Percentiles rank a stretch among this genome's conserved stretches.
phyloP scores from a whole-genome alignment of 805 yeast species.

The Saccharomycopsis synnaedendra region DNA sequence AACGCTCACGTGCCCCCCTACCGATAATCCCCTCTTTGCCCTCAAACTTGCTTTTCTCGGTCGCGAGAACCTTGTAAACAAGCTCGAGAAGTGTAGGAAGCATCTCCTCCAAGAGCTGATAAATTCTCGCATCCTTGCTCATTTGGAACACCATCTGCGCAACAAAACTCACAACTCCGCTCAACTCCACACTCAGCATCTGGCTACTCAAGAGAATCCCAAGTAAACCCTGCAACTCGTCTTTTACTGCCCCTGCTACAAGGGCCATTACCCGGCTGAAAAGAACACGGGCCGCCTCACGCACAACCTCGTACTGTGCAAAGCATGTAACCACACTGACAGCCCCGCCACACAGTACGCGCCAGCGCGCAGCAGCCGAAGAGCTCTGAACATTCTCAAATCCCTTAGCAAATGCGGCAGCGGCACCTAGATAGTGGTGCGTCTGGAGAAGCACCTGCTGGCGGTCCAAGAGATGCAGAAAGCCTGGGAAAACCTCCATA shows the following conservation, averaged over 20 bases:
- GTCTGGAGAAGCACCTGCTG: slow-evolving; percentile 52
- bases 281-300: slow-evolving; percentile 82
- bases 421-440: slow-evolving; percentile 79
- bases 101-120: slow-evolving; percentile 61
- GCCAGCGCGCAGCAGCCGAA: slow-evolving; percentile 36
- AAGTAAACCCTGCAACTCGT: slow-evolving; percentile 58
- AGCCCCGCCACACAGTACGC: slow-evolving; percentile 70
- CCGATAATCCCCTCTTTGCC: background rate
- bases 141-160: slow-evolving; percentile 82
- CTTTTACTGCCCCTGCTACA: slow-evolving; percentile 37
- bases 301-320: slow-evolving; percentile 49
- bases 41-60: background rate
- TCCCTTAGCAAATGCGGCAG: slow-evolving; percentile 86
- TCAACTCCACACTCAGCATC: slow-evolving; percentile 52
- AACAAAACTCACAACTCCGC: slow-evolving; percentile 73
- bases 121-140: slow-evolving; percentile 53
- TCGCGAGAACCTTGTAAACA: slow-evolving; percentile 33
- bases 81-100: slow-evolving; percentile 65
- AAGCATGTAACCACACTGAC: slow-evolving; percentile 73
- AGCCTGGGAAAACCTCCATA: slow-evolving; percentile 32
- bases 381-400: slow-evolving; percentile 36
- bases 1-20: background rate
- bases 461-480: slow-evolving; percentile 25
- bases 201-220: slow-evolving; percentile 47
- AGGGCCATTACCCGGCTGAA: slow-evolving; percentile 80